Conservation (phyloP, 1,284 basidiomycete genomes). For the Anthracocystis setariae region DNA sequence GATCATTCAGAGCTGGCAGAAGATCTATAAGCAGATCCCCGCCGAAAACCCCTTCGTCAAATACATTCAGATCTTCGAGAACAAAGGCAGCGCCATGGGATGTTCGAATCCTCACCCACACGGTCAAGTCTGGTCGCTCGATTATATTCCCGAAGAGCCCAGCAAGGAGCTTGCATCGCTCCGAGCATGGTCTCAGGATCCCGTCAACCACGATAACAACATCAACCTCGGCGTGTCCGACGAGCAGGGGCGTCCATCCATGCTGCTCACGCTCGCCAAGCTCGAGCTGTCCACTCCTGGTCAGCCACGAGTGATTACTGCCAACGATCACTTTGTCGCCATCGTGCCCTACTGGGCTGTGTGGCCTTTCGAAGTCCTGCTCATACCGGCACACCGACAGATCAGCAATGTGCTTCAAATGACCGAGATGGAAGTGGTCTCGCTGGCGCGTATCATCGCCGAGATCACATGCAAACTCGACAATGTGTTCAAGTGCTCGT, state of each 20-base stretch:
- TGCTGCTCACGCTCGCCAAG: slow-evolving; percentile 86
- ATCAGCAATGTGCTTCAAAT: slow-evolving; percentile 56
- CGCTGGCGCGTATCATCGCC: slow-evolving; percentile 70
- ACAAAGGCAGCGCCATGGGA: slow-evolving; percentile 95
- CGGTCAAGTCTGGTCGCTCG: slow-evolving; percentile 84
- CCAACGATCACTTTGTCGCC: slow-evolving; percentile 82
- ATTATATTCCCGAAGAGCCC: slow-evolving; percentile 64
- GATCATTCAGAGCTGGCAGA: slow-evolving; percentile 80
- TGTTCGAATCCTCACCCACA: slow-evolving; percentile 96
- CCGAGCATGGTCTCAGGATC: slow-evolving; percentile 49
- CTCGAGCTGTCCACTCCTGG: slow-evolving; percentile 75
- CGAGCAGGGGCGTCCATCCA: slow-evolving; percentile 74
- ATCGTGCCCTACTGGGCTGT: slow-evolving; percentile 95
- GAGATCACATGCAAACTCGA: slow-evolving; percentile 61
- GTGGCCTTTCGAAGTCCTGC: slow-evolving; percentile 90
- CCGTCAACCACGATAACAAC: slow-evolving; percentile 20
- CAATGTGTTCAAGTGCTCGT: slow-evolving; percentile 74
- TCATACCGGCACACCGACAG: slow-evolving; percentile 49
- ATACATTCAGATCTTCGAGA: slow-evolving; percentile 73
- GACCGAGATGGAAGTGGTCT: slow-evolving; percentile 32
- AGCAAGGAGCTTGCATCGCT: slow-evolving; percentile 53
- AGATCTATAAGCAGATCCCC: slow-evolving; percentile 60
- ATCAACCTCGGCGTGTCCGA: slow-evolving; percentile 71
- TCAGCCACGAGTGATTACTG: slow-evolving; percentile 74
- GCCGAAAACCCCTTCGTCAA: slow-evolving; percentile 62